phyloP scores from a whole-genome alignment of 2,329 filamentous ascomycete genomes.

The Alternaria arborescens region DNA sequence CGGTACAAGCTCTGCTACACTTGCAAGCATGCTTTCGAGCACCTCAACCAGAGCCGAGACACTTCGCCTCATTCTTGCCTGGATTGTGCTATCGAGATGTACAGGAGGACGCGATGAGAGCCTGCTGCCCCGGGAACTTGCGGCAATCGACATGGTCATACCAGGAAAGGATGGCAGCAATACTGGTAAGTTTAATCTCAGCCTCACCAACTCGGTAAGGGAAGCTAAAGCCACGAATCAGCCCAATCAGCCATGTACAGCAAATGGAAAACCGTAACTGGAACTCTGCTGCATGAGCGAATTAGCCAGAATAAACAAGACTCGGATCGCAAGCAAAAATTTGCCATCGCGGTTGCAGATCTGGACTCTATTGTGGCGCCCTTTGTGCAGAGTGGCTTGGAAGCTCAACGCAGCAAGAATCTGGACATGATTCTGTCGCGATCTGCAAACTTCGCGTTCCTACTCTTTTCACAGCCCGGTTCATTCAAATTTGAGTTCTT shows the following conservation, averaged over 20 bases:
- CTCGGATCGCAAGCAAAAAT: constrained; percentile 8
- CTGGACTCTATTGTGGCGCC: constrained; percentile 35
- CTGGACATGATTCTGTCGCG: constrained; percentile 43
- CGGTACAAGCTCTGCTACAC: constrained; percentile 10
- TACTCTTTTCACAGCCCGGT: constrained; percentile 39
- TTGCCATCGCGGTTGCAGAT: constrained; percentile 19
- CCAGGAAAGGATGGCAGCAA: not conserved
- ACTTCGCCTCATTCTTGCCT: constrained; percentile 28
- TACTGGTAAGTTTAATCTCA: not conserved
- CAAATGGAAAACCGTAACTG: constrained; percentile 39
- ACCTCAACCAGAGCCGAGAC: constrained; percentile 20
- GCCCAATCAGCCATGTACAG: constrained; percentile 27
- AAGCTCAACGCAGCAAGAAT: constrained; percentile 32
- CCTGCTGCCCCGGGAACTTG: constrained; percentile 28
- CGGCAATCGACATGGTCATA: not conserved
- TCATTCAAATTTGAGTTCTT: constrained; percentile 40
- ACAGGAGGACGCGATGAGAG: constrained; percentile 17
- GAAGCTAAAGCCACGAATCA: constrained; percentile 10
- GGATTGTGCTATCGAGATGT: constrained; percentile 26
- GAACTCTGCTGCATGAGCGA: constrained; percentile 24
- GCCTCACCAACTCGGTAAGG: not conserved
- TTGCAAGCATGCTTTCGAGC: constrained; percentile 13
- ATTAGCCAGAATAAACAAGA: constrained; percentile 13
- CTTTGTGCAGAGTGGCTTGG: constrained; percentile 29
- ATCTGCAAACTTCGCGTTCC: constrained; percentile 36